Percentiles rank a stretch among this genome's conserved stretches.
Conservation (phyloP, 192 early-diverging fungal genomes). For the Chytriomyces sp. region DNA sequence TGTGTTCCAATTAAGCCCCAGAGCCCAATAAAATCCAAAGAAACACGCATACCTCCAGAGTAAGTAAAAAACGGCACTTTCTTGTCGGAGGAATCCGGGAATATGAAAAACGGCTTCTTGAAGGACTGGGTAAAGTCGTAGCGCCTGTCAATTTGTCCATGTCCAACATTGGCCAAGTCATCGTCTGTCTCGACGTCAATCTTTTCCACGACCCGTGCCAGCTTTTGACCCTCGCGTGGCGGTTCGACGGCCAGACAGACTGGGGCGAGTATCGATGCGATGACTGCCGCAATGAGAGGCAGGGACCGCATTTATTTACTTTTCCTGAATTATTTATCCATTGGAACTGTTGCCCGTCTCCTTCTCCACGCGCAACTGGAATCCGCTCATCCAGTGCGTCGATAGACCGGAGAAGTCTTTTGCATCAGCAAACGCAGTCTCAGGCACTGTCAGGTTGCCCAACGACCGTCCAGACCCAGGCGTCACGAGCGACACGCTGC, state of each 20-base stretch:
- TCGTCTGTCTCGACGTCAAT: neutral
- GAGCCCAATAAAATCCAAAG: neutral
- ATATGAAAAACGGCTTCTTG: constrained; percentile 48
- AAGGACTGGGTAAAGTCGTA: constrained; percentile 48
- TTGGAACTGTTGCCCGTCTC: neutral
- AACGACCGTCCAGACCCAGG: neutral
- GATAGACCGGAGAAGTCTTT: neutral
- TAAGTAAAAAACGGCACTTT: constrained; percentile 41
- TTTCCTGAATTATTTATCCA: neutral
- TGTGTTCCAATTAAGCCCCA: neutral
- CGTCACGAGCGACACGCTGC: neutral
- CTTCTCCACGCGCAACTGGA: neutral
- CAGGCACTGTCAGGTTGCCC: neutral
- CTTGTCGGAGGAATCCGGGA: constrained; percentile 22
- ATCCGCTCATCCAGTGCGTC: neutral
- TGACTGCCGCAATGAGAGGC: neutral
- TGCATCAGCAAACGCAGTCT: neutral
- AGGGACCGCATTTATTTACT: neutral
- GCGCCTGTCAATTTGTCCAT: constrained; percentile 32
- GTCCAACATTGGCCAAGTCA: constrained; percentile 15
- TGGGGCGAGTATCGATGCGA: neutral
- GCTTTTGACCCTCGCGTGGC: neutral
- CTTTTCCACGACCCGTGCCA: neutral
- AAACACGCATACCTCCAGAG: constrained; percentile 27
- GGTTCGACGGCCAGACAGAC: neutral